Evolutionary conservation across 2,329 filamentous ascomycete species (phyloP).

Genomic region (Lojkania enalia): DNA sequence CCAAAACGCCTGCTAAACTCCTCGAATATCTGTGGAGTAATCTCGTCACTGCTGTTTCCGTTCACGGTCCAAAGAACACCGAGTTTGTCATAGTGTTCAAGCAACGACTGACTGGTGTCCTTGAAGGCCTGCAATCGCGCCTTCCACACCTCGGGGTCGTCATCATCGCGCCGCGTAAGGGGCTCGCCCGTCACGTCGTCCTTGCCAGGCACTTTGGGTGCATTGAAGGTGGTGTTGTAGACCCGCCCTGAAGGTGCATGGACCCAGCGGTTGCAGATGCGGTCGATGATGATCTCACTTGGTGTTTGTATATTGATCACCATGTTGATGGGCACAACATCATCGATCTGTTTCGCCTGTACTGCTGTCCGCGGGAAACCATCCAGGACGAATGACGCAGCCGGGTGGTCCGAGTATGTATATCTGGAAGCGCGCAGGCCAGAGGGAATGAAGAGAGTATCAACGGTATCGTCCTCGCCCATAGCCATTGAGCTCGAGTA

Average conservation of each 20-base stretch:
- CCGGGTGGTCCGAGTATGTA: conserved; percentile 65
- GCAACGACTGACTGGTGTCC: conserved; percentile 79
- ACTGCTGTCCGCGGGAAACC: conserved; percentile 87
- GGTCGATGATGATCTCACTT: conserved; percentile 80
- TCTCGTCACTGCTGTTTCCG: conserved; percentile 91
- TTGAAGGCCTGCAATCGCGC: conserved; percentile 80
- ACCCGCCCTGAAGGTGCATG: conserved; percentile 88
- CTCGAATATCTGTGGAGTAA: conserved; percentile 81
- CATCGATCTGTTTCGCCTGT: conserved; percentile 78
- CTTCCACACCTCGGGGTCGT: conserved; percentile 84
- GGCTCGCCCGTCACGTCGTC: conserved; percentile 92
- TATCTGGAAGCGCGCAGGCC: conserved; percentile 43
- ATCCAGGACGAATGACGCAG: conserved; percentile 91
- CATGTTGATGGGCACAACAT: conserved; percentile 89
- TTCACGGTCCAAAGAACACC: conserved; percentile 85
- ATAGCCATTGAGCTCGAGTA: conserved; percentile 44
- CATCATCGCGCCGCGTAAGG: conserved; percentile 80
- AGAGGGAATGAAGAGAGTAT: conserved; percentile 49
- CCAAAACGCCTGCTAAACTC: conserved; percentile 82
- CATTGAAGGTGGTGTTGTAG: conserved; percentile 93
- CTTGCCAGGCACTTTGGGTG: conserved; percentile 74
- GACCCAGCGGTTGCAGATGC: conserved; percentile 91
- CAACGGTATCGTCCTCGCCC: conserved; percentile 38
- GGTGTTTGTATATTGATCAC: conserved; percentile 87
- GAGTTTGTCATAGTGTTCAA: conserved; percentile 85